Evolutionary conservation across 306 rosid species (phyloP), one percentile per base, ranked within the genome.

Genomic region (Ormosia semicastrata): DNA sequence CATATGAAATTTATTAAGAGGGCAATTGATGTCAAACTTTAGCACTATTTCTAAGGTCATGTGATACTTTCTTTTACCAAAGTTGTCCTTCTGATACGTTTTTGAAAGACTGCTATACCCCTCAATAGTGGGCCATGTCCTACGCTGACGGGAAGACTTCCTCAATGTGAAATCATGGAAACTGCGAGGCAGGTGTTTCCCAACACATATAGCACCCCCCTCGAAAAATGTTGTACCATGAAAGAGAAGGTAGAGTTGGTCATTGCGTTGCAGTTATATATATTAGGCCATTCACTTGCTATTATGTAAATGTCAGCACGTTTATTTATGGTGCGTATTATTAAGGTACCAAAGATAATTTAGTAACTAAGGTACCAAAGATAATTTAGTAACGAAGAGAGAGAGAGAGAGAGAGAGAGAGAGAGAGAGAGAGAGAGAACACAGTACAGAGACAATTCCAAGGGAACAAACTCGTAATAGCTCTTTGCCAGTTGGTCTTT

Each of bases 161-260:
- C 50, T 81, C 75, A 79, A 41, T 65, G 77, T 71, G 83, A 81
- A 86, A 75, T 52, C 47, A 24, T 68, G 71, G 64, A 80, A 78
- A 73, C 44, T 11, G 43, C 73, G n/a, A 71, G 78, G 78, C 76
- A 49, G 73, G 49, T 77, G 71, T 32, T 81, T 67, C 57, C 66
- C 43, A 82, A 54, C 78, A 69, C 15, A 58, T 78, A 77, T 57
- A 50, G 33, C 41, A 3, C 52, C 52, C 3, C 52, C 14, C 54
- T 49, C 5, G 54, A 13, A 13, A 49, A 12, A 37, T 1, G 9
- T 75, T 46, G 54, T 73, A 83, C 69, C 81, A 78, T 47, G 18
- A 47, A 69, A 75, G 73, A 43, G 75, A 86, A 81, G 83, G 56
- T 30, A 75, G 71, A 47, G 57, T 53, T 59, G 65, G 67, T 47